Base-by-base conservation (phyloP, 305 asterid genomes). In the Caryopteris hybrid region DNA sequence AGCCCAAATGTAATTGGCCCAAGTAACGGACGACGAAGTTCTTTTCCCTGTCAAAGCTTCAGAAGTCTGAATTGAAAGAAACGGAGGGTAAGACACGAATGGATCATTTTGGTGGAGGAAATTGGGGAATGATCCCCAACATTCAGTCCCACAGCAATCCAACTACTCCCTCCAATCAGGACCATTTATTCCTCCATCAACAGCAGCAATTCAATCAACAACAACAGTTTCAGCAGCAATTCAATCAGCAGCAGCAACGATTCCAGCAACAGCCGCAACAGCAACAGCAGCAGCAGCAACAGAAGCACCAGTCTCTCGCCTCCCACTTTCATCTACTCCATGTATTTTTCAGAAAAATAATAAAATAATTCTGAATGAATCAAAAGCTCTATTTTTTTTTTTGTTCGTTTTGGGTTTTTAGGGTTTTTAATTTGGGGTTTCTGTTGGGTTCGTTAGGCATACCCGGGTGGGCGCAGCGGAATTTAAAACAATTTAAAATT, bases 41-140 rank as follows among this genome's bases (percentile, higher is more conserved):
- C n/a, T n/a, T n/a, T n/a, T n/a, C n/a, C n/a, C n/a, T n/a, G n/a
- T n/a, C n/a, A n/a, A n/a, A n/a, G n/a, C n/a, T n/a, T n/a, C n/a
- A n/a, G n/a, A n/a, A n/a, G n/a, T n/a, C n/a, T n/a, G n/a, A n/a
- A n/a, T 17, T 0, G 64, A 8, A 8, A 61, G 47, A 74, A 57
- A 52, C 33, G 8, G 68, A 65, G 68, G 64, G 18, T 5, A 7
- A 23, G 23, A 29, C 34, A 68, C 60, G 25, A 48, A 92, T 93
- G 98, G 99, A 93, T 51, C 86, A 85, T 23, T 93, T 74, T 48
- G 96, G 90, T n/a, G 88, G 92, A 58, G 95, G 92, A 62, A 88
- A 84, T 75, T 93, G 98, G 98, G 42, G 87, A 12, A 90, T 90
- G 96, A 85, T 90, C 73, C 95, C 97, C 75, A 90, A 75, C 84